Percentiles rank a stretch among this genome's conserved stretches.
These are phyloP conservation scores for Conidiobolus incongruus DNA, from an alignment of 371 early-diverging fungal species.

Conservation along the genomic window DNA sequence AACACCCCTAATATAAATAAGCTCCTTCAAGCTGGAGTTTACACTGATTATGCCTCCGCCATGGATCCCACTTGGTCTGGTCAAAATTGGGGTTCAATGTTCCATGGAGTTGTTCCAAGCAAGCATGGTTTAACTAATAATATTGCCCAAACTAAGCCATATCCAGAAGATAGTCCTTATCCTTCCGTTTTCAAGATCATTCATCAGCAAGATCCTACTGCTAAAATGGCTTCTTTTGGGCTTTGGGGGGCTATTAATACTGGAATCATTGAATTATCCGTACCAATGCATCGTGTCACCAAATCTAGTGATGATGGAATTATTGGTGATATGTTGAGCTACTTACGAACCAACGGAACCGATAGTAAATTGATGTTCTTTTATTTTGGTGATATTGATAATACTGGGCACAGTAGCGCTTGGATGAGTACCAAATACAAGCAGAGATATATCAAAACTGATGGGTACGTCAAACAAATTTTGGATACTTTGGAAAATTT, in stretches of 20 bases:
- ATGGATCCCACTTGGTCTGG: constrained; percentile 5
- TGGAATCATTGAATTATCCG: constrained; percentile 6
- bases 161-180: too few species aligned
- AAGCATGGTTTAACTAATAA: too few species aligned
- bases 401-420: constrained; percentile 4
- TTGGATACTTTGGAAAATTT: constrained; percentile 2
- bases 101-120: too few species aligned
- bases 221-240: constrained; percentile 3
- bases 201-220: not conserved
- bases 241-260: constrained; percentile 6
- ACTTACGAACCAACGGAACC: not conserved
- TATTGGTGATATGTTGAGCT: constrained; percentile 2
- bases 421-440: constrained; percentile 3
- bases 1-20: not conserved
- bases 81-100: constrained; percentile 7
- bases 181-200: constrained; percentile 5
- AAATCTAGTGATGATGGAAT: not conserved
- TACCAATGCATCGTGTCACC: not conserved
- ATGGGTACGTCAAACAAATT: constrained; percentile 1
- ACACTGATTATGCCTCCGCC: not conserved
- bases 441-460: constrained; percentile 1
- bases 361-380: constrained; percentile 4
- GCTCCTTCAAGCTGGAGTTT: not conserved
- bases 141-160: too few species aligned
- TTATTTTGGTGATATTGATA: constrained; percentile 5